phyloP scores from a whole-genome alignment of 2,329 filamentous ascomycete species.

The Aspergillus sp. region DNA sequence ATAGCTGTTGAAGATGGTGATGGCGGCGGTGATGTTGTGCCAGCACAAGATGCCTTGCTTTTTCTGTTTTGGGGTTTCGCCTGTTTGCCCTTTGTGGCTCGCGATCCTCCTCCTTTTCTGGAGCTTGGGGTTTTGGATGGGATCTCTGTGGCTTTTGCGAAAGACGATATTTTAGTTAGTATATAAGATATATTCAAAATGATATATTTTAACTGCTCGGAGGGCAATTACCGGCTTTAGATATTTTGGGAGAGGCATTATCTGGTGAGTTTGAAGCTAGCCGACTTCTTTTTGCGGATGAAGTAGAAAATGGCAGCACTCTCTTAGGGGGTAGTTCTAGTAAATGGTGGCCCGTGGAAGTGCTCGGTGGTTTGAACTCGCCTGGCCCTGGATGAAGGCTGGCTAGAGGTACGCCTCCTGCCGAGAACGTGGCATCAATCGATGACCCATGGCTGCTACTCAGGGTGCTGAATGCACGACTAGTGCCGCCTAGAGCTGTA shows the following conservation, averaged over 20 bases:
- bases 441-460: slow-evolving; percentile 3
- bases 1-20: not conserved
- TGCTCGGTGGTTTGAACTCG: slow-evolving; percentile 12
- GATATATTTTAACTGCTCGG: not conserved
- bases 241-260: not conserved
- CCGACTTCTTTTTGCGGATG: slow-evolving; percentile 20
- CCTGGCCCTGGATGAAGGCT: not conserved
- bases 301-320: slow-evolving; percentile 41
- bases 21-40: not conserved
- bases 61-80: not conserved
- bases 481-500: not conserved
- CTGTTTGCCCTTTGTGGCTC: not conserved
- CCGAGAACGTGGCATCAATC: not conserved
- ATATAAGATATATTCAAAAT: not conserved
- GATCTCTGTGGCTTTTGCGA: not conserved
- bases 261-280: not conserved
- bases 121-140: not conserved
- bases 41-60: not conserved
- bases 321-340: slow-evolving; percentile 44
- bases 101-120: not conserved
- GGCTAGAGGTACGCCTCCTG: not conserved
- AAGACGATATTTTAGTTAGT: not conserved
- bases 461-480: not conserved
- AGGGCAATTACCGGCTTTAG: not conserved
- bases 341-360: slow-evolving; percentile 29